phyloP scores from a whole-genome alignment of 805 yeast genomes.

The Candida hispaniensis region DNA sequence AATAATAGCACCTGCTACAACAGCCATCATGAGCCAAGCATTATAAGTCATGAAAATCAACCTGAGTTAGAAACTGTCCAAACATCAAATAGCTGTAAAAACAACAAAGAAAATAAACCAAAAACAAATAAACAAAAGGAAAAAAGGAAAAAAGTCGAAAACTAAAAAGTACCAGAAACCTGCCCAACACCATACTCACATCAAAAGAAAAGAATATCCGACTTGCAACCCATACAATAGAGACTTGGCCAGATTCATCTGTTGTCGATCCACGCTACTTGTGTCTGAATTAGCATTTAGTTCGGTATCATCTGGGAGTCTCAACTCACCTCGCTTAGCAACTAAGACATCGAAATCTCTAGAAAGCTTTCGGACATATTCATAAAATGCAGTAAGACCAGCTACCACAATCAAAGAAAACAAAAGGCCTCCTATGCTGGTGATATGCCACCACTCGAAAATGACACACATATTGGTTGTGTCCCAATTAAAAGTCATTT shows the following conservation, averaged over 20 bases:
- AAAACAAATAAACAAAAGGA: neutral
- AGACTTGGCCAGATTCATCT: constrained; percentile 15
- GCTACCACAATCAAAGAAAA: constrained; percentile 42
- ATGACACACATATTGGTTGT: constrained; percentile 63
- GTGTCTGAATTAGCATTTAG: constrained; percentile 6
- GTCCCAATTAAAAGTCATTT: constrained; percentile 72
- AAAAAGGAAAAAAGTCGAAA: neutral
- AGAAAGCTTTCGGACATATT: constrained; percentile 36
- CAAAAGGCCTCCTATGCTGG: constrained; percentile 40
- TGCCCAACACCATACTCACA: constrained; percentile 21
- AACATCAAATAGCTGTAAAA: neutral
- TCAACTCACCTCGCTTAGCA: constrained; percentile 5
- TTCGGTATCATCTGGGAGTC: constrained; percentile 7
- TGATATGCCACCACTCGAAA: constrained; percentile 72
- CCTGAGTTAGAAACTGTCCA: constrained; percentile 42
- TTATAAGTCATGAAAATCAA: constrained; percentile 78
- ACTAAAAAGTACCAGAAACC: neutral
- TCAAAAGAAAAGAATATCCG: constrained; percentile 46
- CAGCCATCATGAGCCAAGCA: constrained; percentile 71
- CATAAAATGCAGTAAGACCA: constrained; percentile 47
- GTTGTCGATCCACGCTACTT: constrained; percentile 5
- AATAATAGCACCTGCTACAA: constrained; percentile 56
- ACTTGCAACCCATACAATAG: constrained; percentile 53
- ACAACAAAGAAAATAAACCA: neutral
- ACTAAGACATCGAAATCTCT: constrained; percentile 17